These are phyloP conservation scores for Aschersonia sp. DNA, from an alignment of 2,329 filamentous ascomycete genomes.

Conservation along the genomic window DNA sequence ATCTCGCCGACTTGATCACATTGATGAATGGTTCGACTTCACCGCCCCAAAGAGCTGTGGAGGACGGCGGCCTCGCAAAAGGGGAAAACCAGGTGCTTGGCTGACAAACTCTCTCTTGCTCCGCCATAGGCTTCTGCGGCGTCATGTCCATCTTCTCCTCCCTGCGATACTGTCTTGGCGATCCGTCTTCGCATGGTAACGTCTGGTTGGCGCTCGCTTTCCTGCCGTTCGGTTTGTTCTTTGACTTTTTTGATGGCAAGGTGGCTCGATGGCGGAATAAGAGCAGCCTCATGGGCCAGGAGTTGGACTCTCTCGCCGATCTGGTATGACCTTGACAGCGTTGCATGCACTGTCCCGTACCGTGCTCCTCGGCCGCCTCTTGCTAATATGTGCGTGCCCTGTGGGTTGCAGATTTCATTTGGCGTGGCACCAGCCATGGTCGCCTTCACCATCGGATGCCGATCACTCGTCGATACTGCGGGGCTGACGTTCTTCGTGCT, in stretches of 20 bases:
- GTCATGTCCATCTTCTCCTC: slow-evolving; percentile 95
- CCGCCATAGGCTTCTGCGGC: slow-evolving; percentile 57
- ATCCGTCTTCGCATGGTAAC: slow-evolving; percentile 48
- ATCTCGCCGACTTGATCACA: slow-evolving; percentile 74
- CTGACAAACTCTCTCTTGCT: too few species aligned
- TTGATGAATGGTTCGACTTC: slow-evolving; percentile 51
- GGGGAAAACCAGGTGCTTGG: too few species aligned
- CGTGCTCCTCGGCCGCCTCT: not conserved
- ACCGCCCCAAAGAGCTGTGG: not conserved
- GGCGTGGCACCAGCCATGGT: slow-evolving; percentile 78
- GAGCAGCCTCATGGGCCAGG: slow-evolving; percentile 94
- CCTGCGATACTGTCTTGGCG: slow-evolving; percentile 77
- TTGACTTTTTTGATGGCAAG: slow-evolving; percentile 95
- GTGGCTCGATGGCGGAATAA: slow-evolving; percentile 94
- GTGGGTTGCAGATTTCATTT: slow-evolving; percentile 69
- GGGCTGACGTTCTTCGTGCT: slow-evolving; percentile 79
- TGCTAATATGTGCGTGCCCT: not conserved
- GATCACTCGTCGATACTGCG: slow-evolving; percentile 70
- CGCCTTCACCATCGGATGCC: slow-evolving; percentile 79
- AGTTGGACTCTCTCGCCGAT: slow-evolving; percentile 90
- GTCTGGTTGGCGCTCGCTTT: slow-evolving; percentile 74
- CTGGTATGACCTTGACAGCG: slow-evolving; percentile 42
- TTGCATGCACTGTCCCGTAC: too few species aligned
- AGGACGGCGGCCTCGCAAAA: too few species aligned
- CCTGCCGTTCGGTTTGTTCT: slow-evolving; percentile 88